Conservation (phyloP, 106 monocot genomes). For the Allium sativum region DNA sequence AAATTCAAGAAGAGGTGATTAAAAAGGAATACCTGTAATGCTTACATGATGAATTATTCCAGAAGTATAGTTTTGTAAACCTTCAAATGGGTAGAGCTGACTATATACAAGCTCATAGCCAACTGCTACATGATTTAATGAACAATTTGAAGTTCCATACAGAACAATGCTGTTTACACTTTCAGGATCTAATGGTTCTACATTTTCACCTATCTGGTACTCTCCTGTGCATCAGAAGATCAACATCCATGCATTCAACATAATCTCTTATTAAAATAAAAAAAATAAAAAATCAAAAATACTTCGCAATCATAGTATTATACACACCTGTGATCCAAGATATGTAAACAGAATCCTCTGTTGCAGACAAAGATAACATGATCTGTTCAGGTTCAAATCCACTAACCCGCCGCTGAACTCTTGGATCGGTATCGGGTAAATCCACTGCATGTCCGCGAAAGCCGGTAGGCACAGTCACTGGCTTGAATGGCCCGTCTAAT, state of each 20-base stretch:
- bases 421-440: constrained; percentile 41
- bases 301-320: neutral
- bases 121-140: constrained; percentile 21
- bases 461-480: constrained; percentile 35
- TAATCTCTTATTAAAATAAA: neutral
- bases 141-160: constrained; percentile 23
- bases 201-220: constrained; percentile 55
- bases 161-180: constrained; percentile 37
- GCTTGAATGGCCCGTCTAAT: constrained; percentile 54
- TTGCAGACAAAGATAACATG: constrained; percentile 44
- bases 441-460: constrained; percentile 52
- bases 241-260: neutral
- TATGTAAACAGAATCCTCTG: constrained; percentile 47
- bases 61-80: constrained; percentile 74
- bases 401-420: constrained; percentile 28
- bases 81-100: constrained; percentile 76
- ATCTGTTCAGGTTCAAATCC: constrained; percentile 72
- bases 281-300: neutral
- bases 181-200: constrained; percentile 56
- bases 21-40: constrained; percentile 35
- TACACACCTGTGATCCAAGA: constrained; percentile 59
- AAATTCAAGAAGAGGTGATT: neutral
- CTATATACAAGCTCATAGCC: constrained; percentile 68
- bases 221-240: constrained; percentile 30
- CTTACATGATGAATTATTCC: constrained; percentile 93